phyloP scores from a whole-genome alignment of 2,329 filamentous ascomycete genomes.

The Botryosphaeria dothidea region DNA sequence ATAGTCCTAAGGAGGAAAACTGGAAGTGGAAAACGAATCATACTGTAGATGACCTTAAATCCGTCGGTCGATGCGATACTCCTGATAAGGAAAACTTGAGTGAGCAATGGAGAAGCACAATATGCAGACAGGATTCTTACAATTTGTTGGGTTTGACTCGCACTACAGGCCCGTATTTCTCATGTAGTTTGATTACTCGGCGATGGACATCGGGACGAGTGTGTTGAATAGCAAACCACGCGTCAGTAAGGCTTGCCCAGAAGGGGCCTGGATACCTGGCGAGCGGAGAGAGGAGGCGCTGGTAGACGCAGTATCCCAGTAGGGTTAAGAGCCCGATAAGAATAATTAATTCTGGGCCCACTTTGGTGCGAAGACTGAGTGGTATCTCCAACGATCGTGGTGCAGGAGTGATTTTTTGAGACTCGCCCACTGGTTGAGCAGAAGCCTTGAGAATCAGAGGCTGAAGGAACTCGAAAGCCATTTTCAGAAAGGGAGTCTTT shows the following conservation, averaged over 20 bases:
- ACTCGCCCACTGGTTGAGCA: neutral
- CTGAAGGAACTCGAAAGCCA: neutral
- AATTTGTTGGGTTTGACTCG: neutral
- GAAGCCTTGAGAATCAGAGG: neutral
- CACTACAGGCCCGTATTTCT: slow-evolving; percentile 31
- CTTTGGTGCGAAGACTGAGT: neutral
- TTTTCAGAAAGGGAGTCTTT: neutral
- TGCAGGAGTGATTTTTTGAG: neutral
- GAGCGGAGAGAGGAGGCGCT: slow-evolving; percentile 26
- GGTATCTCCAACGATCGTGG: neutral
- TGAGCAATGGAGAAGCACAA: neutral
- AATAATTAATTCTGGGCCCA: neutral
- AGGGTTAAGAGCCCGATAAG: neutral
- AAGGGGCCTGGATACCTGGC: slow-evolving; percentile 30
- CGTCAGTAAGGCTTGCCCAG: slow-evolving; percentile 27
- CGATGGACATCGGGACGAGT: slow-evolving; percentile 32
- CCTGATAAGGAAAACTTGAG: neutral
- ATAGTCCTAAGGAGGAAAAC: neutral
- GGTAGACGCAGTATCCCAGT: slow-evolving; percentile 15
- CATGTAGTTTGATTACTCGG: slow-evolving; percentile 30
- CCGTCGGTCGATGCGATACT: neutral
- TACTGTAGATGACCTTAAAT: neutral
- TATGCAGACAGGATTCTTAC: neutral
- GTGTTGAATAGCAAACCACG: slow-evolving; percentile 33
- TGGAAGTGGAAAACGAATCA: neutral